Conservation (phyloP, 129 eudicot genomes). For the Escallonia rubra region DNA sequence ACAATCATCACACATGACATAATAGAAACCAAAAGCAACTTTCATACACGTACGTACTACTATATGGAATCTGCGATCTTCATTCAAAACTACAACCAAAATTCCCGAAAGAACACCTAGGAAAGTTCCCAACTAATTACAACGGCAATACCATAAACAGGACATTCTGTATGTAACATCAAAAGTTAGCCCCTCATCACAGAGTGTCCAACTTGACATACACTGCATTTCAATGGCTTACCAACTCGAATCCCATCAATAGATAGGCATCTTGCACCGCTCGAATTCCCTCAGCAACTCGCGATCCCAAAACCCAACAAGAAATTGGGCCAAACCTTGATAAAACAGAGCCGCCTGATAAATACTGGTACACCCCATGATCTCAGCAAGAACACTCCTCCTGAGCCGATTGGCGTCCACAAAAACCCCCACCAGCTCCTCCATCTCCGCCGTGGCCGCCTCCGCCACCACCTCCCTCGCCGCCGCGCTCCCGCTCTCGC, state of each 20-base stretch:
- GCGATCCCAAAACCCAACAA: conserved; percentile 71
- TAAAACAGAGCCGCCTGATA: conserved; percentile 81
- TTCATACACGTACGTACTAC: too few species aligned
- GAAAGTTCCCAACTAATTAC: too few species aligned
- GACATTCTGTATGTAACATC: too few species aligned
- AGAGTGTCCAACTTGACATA: too few species aligned
- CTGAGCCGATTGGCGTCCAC: conserved; percentile 83
- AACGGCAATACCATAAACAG: too few species aligned
- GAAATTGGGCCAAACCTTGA: conserved; percentile 73
- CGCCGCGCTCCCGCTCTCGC: conserved; percentile 13
- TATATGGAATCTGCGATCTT: too few species aligned
- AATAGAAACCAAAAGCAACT: too few species aligned
- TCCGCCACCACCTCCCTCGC: conserved; percentile 21
- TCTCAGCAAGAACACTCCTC: conserved; percentile 70
- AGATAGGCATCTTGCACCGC: conserved; percentile 26
- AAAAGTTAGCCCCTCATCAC: too few species aligned
- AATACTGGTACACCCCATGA: conserved; percentile 55
- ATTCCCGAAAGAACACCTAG: too few species aligned
- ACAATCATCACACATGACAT: too few species aligned
- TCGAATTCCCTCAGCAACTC: conserved; percentile 51
- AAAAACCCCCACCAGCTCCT: conserved; percentile 68
- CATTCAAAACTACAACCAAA: too few species aligned
- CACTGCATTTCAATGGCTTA: too few species aligned
- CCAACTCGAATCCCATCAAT: conserved; percentile 12
- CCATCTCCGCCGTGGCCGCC: conserved; percentile 59